Evolutionary conservation across 108 stramenopile genomes (phyloP).

Genomic region (Nitzschia sp.): DNA sequence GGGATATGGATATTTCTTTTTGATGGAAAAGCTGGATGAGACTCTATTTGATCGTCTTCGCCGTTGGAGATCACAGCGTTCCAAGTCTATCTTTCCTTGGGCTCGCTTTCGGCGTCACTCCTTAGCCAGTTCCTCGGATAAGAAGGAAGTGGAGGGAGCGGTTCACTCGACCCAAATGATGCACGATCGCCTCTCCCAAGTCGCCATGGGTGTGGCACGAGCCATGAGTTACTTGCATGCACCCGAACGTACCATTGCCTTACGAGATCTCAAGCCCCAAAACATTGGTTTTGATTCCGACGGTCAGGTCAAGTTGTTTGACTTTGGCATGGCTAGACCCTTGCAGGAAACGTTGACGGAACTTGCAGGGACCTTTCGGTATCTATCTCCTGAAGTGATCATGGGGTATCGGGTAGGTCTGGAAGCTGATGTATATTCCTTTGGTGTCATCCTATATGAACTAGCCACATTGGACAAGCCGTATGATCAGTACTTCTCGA

Average conservation of each 20-base stretch:
- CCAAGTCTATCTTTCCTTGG: neutral
- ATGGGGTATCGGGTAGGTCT: slow-evolving; percentile 30
- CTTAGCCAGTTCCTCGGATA: neutral
- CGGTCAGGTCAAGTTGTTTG: slow-evolving; percentile 50
- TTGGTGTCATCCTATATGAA: slow-evolving; percentile 57
- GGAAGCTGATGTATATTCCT: slow-evolving; percentile 56
- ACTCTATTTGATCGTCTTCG: slow-evolving; percentile 7
- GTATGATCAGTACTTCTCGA: slow-evolving; percentile 20
- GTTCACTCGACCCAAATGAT: neutral
- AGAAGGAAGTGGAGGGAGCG: neutral
- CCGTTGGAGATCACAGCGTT: slow-evolving; percentile 5
- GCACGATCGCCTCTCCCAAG: slow-evolving; percentile 4
- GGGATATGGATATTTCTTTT: slow-evolving; percentile 12
- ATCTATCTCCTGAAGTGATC: slow-evolving; percentile 41
- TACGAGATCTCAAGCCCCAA: slow-evolving; percentile 30
- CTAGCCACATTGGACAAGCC: slow-evolving; percentile 50
- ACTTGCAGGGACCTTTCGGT: slow-evolving; percentile 46
- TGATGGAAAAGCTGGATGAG: slow-evolving; percentile 6
- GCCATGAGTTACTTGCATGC: slow-evolving; percentile 19
- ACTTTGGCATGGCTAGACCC: slow-evolving; percentile 57
- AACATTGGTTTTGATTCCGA: slow-evolving; percentile 50
- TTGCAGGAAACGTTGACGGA: slow-evolving; percentile 23
- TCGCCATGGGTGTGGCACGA: slow-evolving; percentile 13
- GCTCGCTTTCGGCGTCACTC: neutral
- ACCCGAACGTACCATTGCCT: neutral